phyloP scores from a whole-genome alignment of 257 asterid genomes.

The Solanum lignicaule region DNA sequence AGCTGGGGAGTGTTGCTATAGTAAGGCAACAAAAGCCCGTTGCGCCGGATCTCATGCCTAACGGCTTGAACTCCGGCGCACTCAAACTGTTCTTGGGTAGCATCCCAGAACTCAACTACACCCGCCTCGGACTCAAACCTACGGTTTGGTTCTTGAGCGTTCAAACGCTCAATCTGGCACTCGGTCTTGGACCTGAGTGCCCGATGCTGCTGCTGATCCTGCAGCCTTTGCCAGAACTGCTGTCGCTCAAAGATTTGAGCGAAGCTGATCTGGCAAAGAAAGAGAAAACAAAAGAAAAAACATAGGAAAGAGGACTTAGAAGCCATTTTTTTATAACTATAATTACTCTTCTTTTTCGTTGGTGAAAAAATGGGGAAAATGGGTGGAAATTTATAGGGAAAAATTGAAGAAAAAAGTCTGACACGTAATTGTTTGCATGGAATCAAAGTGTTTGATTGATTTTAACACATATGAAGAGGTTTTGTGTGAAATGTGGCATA shows the following conservation, averaged over 20 bases:
- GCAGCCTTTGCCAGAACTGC: constrained; percentile 9
- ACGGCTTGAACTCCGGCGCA: constrained; percentile 39
- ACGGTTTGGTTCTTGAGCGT: constrained; percentile 21
- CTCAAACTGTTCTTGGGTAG: constrained; percentile 12
- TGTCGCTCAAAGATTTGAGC: constrained; percentile 25
- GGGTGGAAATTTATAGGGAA: background rate
- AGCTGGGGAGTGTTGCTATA: constrained; percentile 41
- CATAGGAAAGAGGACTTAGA: background rate
- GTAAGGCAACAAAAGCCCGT: constrained; percentile 41
- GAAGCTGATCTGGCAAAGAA: constrained; percentile 9
- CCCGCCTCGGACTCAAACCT: constrained; percentile 34
- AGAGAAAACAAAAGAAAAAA: constrained; percentile 2
- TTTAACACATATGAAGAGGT: background rate
- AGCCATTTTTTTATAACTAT: background rate
- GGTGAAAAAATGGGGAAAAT: background rate
- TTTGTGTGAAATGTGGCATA: background rate
- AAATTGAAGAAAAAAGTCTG: background rate
- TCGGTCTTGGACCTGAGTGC: constrained; percentile 33
- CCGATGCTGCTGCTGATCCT: constrained; percentile 25
- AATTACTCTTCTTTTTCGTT: background rate
- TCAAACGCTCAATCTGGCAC: constrained; percentile 30
- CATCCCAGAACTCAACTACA: constrained; percentile 27
- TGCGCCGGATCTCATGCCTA: constrained; percentile 21
- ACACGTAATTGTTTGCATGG: constrained; percentile 2
- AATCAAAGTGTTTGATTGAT: background rate